phyloP scores from a whole-genome alignment of 352 stramenopile species.

The Phytopythium oedochilum region DNA sequence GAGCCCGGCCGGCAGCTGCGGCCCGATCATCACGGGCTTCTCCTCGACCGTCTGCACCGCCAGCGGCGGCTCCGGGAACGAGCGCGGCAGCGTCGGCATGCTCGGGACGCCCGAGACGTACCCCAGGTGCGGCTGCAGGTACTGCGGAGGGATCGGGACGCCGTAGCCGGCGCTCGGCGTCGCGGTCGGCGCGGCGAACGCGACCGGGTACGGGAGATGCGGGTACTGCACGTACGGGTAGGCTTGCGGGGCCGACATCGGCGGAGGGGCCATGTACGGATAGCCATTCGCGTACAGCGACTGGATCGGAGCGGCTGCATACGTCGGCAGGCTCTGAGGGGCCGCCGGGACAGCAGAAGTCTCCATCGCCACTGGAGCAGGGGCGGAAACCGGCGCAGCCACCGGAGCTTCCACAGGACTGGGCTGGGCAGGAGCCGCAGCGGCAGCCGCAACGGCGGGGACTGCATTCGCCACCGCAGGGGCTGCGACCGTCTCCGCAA shows the following conservation, averaged over 20 bases:
- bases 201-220: conserved; percentile 28
- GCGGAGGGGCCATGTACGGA: conserved; percentile 3
- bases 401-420: conserved; percentile 6
- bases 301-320: conserved; percentile 12
- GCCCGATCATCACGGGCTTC: conserved; percentile 35
- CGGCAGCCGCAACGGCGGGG: background rate
- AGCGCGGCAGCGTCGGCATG: conserved; percentile 6
- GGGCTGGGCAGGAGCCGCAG: background rate
- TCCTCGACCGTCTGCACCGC: conserved; percentile 4
- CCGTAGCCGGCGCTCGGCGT: conserved; percentile 16
- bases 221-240: conserved; percentile 37
- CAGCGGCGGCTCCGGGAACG: conserved; percentile 2
- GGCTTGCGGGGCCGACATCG: conserved; percentile 13
- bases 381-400: conserved; percentile 2
- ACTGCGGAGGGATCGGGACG: conserved; percentile 18
- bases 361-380: conserved; percentile 3
- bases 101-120: conserved; percentile 24
- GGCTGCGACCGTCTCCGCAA: background rate
- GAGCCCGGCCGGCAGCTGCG: conserved; percentile 32
- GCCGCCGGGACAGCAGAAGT: conserved; percentile 2
- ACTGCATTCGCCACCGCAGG: too few relatives aligned
- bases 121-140: conserved; percentile 26
- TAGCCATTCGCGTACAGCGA: conserved; percentile 33
- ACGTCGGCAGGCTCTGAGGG: conserved; percentile 18
- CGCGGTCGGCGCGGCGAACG: conserved; percentile 14